Percentiles rank a stretch among this genome's conserved stretches.
Evolutionary conservation across 345 rosid genomes (phyloP).

Genomic region (Limnanthes douglasii): DNA sequence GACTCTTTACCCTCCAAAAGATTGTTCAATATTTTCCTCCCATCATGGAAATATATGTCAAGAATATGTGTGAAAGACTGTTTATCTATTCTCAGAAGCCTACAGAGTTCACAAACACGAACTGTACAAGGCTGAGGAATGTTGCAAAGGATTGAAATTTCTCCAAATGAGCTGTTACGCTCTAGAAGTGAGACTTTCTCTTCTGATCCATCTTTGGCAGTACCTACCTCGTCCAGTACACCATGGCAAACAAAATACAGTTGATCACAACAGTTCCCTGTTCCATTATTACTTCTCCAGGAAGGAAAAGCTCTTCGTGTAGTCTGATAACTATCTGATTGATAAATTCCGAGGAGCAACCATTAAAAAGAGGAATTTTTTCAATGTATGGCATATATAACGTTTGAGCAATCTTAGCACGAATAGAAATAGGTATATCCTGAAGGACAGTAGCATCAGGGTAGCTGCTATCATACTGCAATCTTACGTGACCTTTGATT

Average conservation of each 20-base stretch:
- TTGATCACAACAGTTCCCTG: slow-evolving; percentile 54
- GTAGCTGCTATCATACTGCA: slow-evolving; percentile 44
- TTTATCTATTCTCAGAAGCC: slow-evolving; percentile 53
- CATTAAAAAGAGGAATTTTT: slow-evolving; percentile 51
- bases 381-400: slow-evolving; percentile 57
- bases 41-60: slow-evolving; percentile 56
- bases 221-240: slow-evolving; percentile 43
- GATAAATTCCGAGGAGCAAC: slow-evolving; percentile 63
- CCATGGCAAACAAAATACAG: slow-evolving; percentile 72
- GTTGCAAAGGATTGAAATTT: slow-evolving; percentile 57
- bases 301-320: slow-evolving; percentile 65
- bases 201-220: slow-evolving; percentile 65
- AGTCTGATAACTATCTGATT: slow-evolving; percentile 59
- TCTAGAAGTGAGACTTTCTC: slow-evolving; percentile 39
- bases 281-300: slow-evolving; percentile 70
- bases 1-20: slow-evolving; percentile 60
- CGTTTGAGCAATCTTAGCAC: slow-evolving; percentile 64
- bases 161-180: slow-evolving; percentile 52
- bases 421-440: slow-evolving; percentile 68
- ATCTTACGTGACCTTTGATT: slow-evolving; percentile 47
- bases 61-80: slow-evolving; percentile 55
- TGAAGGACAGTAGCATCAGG: slow-evolving; percentile 55
- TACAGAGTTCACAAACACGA: slow-evolving; percentile 42
- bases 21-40: slow-evolving; percentile 54
- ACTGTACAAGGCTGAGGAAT: slow-evolving; percentile 45